These are phyloP conservation scores for Pseudozyma thailandica DNA, from an alignment of 1,284 basidiomycete species.

Conservation along the genomic window DNA sequence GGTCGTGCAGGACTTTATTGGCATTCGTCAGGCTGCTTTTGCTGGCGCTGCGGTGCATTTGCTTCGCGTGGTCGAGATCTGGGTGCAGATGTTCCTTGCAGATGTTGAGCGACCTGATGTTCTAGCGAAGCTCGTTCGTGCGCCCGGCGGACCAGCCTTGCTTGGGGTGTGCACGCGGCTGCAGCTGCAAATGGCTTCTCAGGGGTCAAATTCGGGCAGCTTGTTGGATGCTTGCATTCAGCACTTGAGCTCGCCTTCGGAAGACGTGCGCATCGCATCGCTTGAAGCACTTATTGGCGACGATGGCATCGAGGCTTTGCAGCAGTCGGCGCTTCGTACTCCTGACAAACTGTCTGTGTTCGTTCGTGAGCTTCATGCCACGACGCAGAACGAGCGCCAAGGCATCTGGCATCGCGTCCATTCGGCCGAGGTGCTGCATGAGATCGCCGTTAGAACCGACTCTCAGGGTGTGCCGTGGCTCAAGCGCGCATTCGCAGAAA, in stretches of 20 bases:
- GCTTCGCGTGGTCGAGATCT: constrained; percentile 17
- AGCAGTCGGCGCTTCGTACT: constrained; percentile 9
- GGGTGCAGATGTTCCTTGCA: constrained; percentile 16
- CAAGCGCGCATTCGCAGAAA: constrained; percentile 2
- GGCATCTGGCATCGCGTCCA: constrained; percentile 49
- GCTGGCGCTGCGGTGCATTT: constrained; percentile 8
- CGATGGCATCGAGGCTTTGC: constrained; percentile 25
- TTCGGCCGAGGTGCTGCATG: constrained; percentile 30
- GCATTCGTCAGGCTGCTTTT: constrained; percentile 21
- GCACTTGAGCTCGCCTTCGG: constrained; percentile 7
- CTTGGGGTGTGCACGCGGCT: constrained; percentile 27
- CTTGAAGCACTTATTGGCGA: constrained; percentile 42
- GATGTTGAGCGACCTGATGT: constrained; percentile 17
- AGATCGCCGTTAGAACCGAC: constrained; percentile 15
- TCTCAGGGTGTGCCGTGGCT: constrained; percentile 15
- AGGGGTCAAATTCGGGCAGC: background rate
- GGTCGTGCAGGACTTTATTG: constrained; percentile 38
- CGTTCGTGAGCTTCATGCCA: constrained; percentile 28
- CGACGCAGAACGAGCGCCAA: constrained; percentile 12
- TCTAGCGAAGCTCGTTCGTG: constrained; percentile 9
- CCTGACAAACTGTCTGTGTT: constrained; percentile 10
- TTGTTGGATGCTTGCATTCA: constrained; percentile 25
- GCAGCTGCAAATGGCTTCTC: constrained; percentile 24
- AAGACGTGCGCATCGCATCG: constrained; percentile 28
- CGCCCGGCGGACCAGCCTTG: constrained; percentile 29